Conservation (phyloP, 306 rosid genomes). For the Cajanus cajan region DNA sequence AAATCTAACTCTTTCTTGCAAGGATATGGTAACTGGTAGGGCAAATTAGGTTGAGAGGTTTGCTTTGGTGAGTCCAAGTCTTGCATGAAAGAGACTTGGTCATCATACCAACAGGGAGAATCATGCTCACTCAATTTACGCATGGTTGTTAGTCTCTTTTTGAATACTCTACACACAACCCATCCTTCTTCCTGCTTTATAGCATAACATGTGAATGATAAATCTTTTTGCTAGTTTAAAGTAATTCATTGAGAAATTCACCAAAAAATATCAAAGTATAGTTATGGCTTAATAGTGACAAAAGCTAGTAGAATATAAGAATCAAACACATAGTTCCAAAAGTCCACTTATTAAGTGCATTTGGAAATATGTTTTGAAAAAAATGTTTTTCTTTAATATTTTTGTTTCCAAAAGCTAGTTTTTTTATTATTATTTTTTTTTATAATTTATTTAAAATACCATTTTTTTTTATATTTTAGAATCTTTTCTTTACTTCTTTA, state of each 20-base stretch:
- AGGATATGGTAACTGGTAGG: conserved; percentile 36
- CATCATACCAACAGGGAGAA: conserved; percentile 84
- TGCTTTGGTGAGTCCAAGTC: conserved; percentile 77
- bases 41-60: conserved; percentile 42
- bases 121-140: conserved; percentile 72
- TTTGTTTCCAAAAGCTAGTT: not conserved
- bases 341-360: not conserved
- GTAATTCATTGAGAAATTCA: not conserved
- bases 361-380: not conserved
- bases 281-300: not conserved
- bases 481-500: not conserved
- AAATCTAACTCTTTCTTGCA: conserved; percentile 72
- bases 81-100: conserved; percentile 75
- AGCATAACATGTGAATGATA: not conserved
- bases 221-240: not conserved
- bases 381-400: not conserved
- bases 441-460: too few species aligned
- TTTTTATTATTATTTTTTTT: too few species aligned
- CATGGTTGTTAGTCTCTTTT: conserved; percentile 79
- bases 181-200: conserved; percentile 95
- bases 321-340: not conserved
- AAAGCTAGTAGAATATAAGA: not conserved
- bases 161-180: conserved; percentile 96
- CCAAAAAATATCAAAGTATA: not conserved
- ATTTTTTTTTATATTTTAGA: not conserved